These are phyloP conservation scores for Plicaturopsis crispa DNA, from an alignment of 768 basidiomycete species.

Conservation along the genomic window DNA sequence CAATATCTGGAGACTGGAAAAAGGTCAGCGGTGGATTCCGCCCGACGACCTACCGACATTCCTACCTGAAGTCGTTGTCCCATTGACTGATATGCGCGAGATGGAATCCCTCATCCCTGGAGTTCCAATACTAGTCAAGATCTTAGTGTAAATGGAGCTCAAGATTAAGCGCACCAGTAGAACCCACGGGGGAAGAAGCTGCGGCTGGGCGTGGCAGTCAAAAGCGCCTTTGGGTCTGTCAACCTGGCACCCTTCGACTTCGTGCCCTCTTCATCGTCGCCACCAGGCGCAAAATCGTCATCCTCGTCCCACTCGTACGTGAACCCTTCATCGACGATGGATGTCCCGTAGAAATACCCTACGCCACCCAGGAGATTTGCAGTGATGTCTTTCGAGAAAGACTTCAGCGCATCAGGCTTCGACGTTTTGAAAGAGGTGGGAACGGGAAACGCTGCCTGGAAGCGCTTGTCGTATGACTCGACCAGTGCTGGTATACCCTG, in stretches of 20 bases:
- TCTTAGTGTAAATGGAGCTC: too few species aligned
- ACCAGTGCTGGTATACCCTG: conserved; percentile 62
- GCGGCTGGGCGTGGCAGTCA: conserved; percentile 91
- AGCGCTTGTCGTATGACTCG: conserved; percentile 55
- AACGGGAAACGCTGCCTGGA: conserved; percentile 63
- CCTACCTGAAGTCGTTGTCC: conserved; percentile 82
- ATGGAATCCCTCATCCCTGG: conserved; percentile 97
- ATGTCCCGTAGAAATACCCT: conserved; percentile 91
- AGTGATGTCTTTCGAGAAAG: conserved; percentile 84
- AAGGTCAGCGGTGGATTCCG: too few species aligned
- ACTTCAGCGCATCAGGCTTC: conserved; percentile 40
- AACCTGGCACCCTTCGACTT: conserved; percentile 47
- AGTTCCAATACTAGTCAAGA: conserved; percentile 11
- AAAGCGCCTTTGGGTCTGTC: conserved; percentile 66
- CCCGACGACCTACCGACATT: not conserved
- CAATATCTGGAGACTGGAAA: conserved; percentile 81
- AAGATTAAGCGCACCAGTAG: conserved; percentile 62
- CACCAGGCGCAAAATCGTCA: conserved; percentile 39
- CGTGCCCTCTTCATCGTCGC: conserved; percentile 31
- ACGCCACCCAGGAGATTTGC: conserved; percentile 90
- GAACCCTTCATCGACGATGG: conserved; percentile 79
- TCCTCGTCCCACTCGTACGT: conserved; percentile 89
- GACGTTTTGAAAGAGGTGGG: conserved; percentile 45
- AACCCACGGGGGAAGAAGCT: conserved; percentile 98
- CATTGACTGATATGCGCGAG: conserved; percentile 84